phyloP scores from a whole-genome alignment of 192 early-diverging fungal genomes.

The Phycomyces blakesleeanus region DNA sequence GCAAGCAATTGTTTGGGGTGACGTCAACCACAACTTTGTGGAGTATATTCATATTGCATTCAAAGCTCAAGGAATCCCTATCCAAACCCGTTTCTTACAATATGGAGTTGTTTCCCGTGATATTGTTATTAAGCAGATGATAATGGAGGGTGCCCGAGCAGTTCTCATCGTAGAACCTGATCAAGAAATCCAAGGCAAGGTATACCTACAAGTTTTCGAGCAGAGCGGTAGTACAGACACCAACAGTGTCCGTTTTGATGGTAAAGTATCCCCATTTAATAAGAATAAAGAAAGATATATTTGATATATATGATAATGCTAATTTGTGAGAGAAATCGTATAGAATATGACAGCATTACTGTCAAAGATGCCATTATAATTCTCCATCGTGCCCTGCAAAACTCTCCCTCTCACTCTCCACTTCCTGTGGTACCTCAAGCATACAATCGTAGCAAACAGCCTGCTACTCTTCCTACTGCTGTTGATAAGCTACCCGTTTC shows the following conservation, averaged over 20 bases:
- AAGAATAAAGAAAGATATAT: not conserved
- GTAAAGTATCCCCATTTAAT: not conserved
- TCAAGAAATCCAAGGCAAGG: not conserved
- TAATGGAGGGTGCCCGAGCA: slow-evolving; percentile 12
- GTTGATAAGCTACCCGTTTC: no score
- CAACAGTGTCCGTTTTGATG: slow-evolving; percentile 5
- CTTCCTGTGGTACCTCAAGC: not conserved
- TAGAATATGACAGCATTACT: slow-evolving; percentile 11
- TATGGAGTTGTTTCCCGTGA: not conserved
- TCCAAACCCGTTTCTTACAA: not conserved
- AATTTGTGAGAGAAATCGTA: not conserved
- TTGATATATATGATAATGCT: not conserved
- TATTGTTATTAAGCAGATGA: slow-evolving; percentile 10
- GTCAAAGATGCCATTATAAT: slow-evolving; percentile 11
- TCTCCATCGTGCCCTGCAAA: not conserved
- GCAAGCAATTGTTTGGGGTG: slow-evolving; percentile 9
- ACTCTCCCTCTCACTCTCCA: not conserved
- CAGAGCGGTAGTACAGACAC: not conserved
- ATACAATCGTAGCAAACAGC: not conserved
- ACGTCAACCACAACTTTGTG: not conserved
- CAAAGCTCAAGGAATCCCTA: not conserved
- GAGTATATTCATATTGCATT: slow-evolving; percentile 10
- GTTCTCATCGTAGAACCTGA: slow-evolving; percentile 5
- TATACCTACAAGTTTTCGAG: slow-evolving; percentile 6
- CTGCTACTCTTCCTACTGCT: not conserved